Base-by-base conservation (phyloP, 2,329 filamentous ascomycete species). In the Botrytis porri region DNA sequence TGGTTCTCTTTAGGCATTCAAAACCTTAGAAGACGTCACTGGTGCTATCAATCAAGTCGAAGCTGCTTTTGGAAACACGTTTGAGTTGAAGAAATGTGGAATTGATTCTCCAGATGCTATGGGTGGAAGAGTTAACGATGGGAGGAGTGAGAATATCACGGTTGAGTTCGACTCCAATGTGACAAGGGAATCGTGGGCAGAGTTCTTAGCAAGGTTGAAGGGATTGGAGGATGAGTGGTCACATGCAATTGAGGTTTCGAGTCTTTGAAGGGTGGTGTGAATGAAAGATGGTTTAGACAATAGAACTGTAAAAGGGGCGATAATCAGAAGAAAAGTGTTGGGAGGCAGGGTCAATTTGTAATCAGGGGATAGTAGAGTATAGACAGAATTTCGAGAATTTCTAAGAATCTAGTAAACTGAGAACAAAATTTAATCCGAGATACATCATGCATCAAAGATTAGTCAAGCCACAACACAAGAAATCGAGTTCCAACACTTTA, bases 101-200 rank as follows among this genome's bases (percentile, higher is more conserved):
- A 74, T 75, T 14, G 75, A 77, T 54, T 69, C 73, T 6, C 76
- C 76, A 16, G 75, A 78, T 76, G 77, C 75, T 1, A 78, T 77
- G 75, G 77, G 77, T 32, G 77, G 74, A 1, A 75, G 75, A 70
- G 75, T 78, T 25, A 78, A 78, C 48, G 77, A 79, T 65, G 76
- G 77, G 5, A 73, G 75, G 39, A 74, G 72, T 48, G 77, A 78
- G 54, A 78, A 78, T 18, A 69, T 79, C 25, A 79, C 77, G 0
- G 78, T 79, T n/a, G 73, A 78, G 35, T 78, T 74, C 45, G 75
- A 78, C 32, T 75, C 73, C 3, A 72, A 78, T 37, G 73, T 67
- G 29, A 65, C 76, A 4, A 71, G 37, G 8, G 69, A 72, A 48
- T 74, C 69, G 6, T 79, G 77, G 78, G 66, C 43, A 20, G 70